phyloP scores from a whole-genome alignment of 2,329 filamentous ascomycete species.

The Rhynchosporium graminicola region DNA sequence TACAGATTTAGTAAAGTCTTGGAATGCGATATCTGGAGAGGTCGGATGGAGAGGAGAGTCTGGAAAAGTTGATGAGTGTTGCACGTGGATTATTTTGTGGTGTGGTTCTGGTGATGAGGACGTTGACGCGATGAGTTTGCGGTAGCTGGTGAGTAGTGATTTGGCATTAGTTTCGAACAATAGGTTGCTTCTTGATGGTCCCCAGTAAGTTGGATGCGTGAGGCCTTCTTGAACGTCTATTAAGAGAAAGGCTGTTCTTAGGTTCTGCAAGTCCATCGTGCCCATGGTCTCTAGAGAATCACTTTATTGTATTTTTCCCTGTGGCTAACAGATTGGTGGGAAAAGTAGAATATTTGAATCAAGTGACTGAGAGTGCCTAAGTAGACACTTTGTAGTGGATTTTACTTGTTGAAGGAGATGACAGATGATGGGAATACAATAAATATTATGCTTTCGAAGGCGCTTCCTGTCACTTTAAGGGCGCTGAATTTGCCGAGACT shows the following conservation, averaged over 20 bases:
- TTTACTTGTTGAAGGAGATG: not conserved
- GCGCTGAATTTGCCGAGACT: constrained; percentile 2
- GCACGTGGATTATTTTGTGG: constrained; percentile 47
- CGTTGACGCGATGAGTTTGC: constrained; percentile 44
- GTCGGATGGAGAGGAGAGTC: constrained; percentile 43
- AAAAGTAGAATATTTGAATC: not conserved
- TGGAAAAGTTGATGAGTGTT: constrained; percentile 45
- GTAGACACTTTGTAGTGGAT: not conserved
- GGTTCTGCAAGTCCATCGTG: constrained; percentile 7
- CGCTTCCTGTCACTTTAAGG: constrained; percentile 6
- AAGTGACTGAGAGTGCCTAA: not conserved
- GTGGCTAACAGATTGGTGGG: not conserved
- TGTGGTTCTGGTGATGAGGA: constrained; percentile 38
- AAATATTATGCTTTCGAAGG: not conserved
- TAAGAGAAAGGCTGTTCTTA: constrained; percentile 47
- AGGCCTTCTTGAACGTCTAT: constrained; percentile 51
- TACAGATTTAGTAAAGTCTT: constrained; percentile 33
- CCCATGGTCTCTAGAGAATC: not conserved
- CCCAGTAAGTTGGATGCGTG: constrained; percentile 44
- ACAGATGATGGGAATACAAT: not conserved
- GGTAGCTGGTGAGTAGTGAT: constrained; percentile 43
- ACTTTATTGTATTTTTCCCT: not conserved
- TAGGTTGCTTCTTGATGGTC: constrained; percentile 47
- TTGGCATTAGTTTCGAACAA: constrained; percentile 46
- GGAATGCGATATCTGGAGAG: constrained; percentile 30